Base-by-base conservation (phyloP, 176 grass and related monocot species). In the Cymbopogon citratus region DNA sequence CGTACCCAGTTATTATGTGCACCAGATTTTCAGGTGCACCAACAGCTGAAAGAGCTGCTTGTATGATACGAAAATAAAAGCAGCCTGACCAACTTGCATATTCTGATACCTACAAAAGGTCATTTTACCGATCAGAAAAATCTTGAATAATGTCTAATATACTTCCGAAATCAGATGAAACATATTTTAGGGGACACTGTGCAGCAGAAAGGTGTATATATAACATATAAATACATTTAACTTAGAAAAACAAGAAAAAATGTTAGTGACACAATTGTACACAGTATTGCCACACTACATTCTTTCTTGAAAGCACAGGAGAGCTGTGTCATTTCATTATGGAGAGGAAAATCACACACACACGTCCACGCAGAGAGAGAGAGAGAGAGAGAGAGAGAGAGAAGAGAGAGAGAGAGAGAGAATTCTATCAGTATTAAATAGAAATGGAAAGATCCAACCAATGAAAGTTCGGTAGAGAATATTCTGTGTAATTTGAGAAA, bases 11-110 rank as follows among this genome's bases (percentile, higher is more conserved):
- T 90, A 99, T 91, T 85, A 99, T 89, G 61, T 95, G 96, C 45
- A 99, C 92, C 49, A 99, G 85, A 80, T 95, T 99, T 68, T 99
- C 92, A 67, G 96, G 96, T 48, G 96, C 96, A 84, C 89, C 91
- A 74, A 95, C 92, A 83, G 96, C 89, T 81, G 93, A 91, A 82
- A 99, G 92, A 83, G 96, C 92, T 71, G 96, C 83, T 88, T 99
- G 96, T 91, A 99, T 95, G 80, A 99, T 95, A 29, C 91, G 88
- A 73, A 88, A 85, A 83, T 99, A 99, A 87, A 99, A 99, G 85
- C 89, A 99, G 28, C 96, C 96, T 21, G 96, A 99, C 92, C 96
- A 99, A 89, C 83, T 99, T 8, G 96, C 92, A 81, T 99, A 91
- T 78, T 99, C 96, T 71, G 92, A 99, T 83, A 95, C 89, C 96